A percentile compares a stretch with the other conserved stretches of the same genome.
Conservation (phyloP, 2,329 filamentous ascomycete species). For the Trichoderma hamatum region DNA sequence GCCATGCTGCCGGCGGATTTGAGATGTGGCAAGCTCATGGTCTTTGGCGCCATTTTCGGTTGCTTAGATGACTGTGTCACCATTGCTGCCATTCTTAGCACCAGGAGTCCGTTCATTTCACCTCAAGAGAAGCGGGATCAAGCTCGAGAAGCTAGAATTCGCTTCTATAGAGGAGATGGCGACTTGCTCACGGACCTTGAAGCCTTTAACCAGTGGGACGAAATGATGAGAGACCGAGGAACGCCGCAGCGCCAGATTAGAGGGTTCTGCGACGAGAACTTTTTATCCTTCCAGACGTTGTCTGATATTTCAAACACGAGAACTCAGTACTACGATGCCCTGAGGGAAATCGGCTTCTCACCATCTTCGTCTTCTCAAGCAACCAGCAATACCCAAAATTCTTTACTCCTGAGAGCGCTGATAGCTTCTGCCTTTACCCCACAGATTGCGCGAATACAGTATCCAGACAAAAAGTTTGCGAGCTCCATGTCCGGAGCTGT, state of each 20-base stretch:
- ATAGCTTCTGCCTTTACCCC: constrained; percentile 77
- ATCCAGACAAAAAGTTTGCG: constrained; percentile 95
- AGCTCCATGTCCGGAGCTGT: constrained; percentile 85
- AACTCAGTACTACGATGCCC: constrained; percentile 80
- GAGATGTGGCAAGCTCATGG: constrained; percentile 90
- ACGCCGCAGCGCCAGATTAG: constrained; percentile 65
- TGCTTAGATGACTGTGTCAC: constrained; percentile 87
- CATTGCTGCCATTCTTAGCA: constrained; percentile 90
- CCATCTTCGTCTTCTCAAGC: constrained; percentile 49
- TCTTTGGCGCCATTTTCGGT: constrained; percentile 91
- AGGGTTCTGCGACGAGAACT: constrained; percentile 82
- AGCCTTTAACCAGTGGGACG: constrained; percentile 81
- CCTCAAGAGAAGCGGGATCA: constrained; percentile 82
- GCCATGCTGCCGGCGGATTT: constrained; percentile 93
- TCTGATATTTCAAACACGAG: constrained; percentile 86
- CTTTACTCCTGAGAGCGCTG: constrained; percentile 66
- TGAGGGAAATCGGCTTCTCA: constrained; percentile 84
- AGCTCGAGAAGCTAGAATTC: constrained; percentile 72
- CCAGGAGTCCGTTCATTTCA: constrained; percentile 82
- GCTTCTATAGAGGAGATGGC: constrained; percentile 77
- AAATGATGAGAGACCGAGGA: constrained; percentile 59
- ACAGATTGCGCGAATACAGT: constrained; percentile 87
- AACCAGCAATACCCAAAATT: constrained; percentile 39
- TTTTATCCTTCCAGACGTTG: constrained; percentile 80
- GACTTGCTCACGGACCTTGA: constrained; percentile 86